Evolutionary conservation across 495 filamentous ascomycete species (phyloP).

Genomic region (Neurospora sp.): DNA sequence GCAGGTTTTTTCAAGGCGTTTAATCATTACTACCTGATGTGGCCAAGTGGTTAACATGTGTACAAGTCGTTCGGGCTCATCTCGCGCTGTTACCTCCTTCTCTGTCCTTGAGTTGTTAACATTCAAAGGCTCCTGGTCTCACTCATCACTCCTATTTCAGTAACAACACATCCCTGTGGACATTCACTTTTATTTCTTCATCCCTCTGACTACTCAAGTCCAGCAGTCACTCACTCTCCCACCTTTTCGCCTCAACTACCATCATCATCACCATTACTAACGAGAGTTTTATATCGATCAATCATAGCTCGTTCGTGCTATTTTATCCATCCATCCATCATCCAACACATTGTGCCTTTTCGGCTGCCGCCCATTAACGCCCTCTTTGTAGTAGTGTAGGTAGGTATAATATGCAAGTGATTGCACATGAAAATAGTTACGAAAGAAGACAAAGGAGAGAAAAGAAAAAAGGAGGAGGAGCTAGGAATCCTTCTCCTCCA

Average conservation of each 20-base stretch:
- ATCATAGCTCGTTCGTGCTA: background rate
- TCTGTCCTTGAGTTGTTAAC: background rate
- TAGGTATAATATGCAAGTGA: background rate
- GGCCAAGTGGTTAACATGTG: background rate
- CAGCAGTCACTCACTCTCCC: background rate
- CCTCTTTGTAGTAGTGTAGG: background rate
- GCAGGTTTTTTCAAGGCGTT: background rate
- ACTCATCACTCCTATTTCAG: background rate
- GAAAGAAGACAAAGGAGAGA: conserved; percentile 3
- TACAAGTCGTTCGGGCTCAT: background rate
- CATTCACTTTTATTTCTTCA: background rate
- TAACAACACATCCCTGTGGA: background rate
- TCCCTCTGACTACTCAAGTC: background rate
- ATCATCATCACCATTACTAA: background rate
- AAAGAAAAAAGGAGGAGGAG: background rate
- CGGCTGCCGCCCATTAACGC: background rate
- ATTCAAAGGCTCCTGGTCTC: background rate
- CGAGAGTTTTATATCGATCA: background rate
- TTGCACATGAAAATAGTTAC: background rate
- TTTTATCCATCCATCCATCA: background rate
- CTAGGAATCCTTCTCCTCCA: background rate
- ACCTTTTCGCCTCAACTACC: background rate
- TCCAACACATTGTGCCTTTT: background rate
- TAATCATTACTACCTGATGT: background rate
- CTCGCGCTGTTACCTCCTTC: background rate